phyloP scores from a whole-genome alignment of 1,284 basidiomycete genomes.

The Kwoniella shivajii region DNA sequence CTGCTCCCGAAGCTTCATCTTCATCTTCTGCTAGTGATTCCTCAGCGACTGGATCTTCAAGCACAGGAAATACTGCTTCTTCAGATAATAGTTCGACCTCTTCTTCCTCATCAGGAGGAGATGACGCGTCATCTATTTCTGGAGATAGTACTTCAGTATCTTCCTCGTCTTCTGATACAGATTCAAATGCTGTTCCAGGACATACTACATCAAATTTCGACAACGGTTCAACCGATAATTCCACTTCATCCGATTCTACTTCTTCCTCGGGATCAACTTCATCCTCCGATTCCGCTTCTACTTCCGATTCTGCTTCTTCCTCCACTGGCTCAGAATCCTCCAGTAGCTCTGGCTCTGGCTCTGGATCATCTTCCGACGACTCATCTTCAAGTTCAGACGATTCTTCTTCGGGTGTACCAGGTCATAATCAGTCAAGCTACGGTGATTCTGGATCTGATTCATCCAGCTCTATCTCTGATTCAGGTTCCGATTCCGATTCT shows the following conservation, averaged over 20 bases:
- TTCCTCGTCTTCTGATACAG: neutral
- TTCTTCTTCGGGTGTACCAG: neutral
- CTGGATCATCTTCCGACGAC: conserved; percentile 1
- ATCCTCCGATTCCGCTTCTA: too few relatives aligned
- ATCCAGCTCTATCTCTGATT: neutral
- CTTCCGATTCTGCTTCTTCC: neutral
- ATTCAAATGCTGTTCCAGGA: conserved; percentile 9
- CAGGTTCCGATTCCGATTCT: neutral
- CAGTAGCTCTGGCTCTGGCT: conserved; percentile 3
- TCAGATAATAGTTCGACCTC: conserved; percentile 7
- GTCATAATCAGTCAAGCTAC: neutral
- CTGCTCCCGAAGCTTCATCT: conserved; percentile 6
- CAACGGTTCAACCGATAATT: conserved; percentile 1
- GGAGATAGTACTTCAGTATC: conserved; percentile 10
- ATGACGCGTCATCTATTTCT: conserved; percentile 3
- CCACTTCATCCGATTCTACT: conserved; percentile 2
- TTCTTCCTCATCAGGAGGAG: neutral
- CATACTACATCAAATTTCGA: conserved; percentile 8
- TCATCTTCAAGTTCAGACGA: neutral
- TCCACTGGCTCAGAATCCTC: neutral
- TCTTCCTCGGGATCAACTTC: too few relatives aligned
- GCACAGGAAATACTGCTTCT: conserved; percentile 8
- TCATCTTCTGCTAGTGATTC: conserved; percentile 9
- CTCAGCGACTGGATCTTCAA: conserved; percentile 8
- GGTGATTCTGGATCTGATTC: neutral